Conservation (phyloP, 306 rosid species). For the Pterocarpus macrocarpus region DNA sequence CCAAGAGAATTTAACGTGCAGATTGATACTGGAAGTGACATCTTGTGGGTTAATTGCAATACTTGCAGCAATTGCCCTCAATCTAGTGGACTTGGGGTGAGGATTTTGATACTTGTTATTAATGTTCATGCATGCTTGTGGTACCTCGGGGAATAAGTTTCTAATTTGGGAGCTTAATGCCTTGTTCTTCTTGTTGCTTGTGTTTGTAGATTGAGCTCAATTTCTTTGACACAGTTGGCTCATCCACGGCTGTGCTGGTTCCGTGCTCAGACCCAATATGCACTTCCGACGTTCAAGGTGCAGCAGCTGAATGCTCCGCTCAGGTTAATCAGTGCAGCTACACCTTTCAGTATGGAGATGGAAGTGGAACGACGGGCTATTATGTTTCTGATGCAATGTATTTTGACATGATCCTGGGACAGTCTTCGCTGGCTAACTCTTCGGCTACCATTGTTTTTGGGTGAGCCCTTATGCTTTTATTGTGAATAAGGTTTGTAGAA, state of each 20-base stretch:
- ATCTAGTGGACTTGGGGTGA: constrained; percentile 88
- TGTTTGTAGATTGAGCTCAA: constrained; percentile 79
- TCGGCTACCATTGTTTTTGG: constrained; percentile 84
- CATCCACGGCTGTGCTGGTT: constrained; percentile 67
- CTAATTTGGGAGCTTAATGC: constrained; percentile 16
- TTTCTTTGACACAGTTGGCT: constrained; percentile 76
- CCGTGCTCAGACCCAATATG: constrained; percentile 85
- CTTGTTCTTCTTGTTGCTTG: constrained; percentile 15
- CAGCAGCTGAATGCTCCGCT: constrained; percentile 69
- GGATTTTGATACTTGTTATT: constrained; percentile 37
- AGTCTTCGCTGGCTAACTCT: constrained; percentile 66
- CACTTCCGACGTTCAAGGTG: constrained; percentile 64
- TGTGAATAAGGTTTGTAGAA: constrained; percentile 1
- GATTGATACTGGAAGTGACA: constrained; percentile 95
- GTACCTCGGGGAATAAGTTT: constrained; percentile 29
- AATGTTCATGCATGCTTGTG: constrained; percentile 24
- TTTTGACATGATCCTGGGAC: constrained; percentile 83
- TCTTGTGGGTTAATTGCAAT: constrained; percentile 92
- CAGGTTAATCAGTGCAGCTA: constrained; percentile 85
- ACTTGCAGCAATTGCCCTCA: constrained; percentile 89
- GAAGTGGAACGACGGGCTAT: constrained; percentile 85
- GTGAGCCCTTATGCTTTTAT: constrained; percentile 60
- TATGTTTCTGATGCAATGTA: constrained; percentile 77
- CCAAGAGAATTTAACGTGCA: constrained; percentile 90
- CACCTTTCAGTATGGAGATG: constrained; percentile 86